phyloP scores from a whole-genome alignment of 164 flowering plant genomes.

The Berberis thunbergii region DNA sequence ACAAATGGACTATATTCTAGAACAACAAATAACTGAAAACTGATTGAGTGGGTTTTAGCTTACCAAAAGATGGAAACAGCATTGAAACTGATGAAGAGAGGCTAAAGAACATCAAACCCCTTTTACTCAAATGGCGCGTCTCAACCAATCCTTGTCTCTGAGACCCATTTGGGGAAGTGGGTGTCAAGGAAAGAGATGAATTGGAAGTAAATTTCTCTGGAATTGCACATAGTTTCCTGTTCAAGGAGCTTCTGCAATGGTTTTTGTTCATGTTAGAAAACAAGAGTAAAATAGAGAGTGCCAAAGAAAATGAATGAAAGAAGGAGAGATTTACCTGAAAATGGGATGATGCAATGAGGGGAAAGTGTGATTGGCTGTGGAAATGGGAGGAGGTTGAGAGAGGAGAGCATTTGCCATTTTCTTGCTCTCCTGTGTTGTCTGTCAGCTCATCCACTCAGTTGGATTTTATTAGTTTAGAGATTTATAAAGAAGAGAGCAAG shows the following conservation, averaged over 20 bases:
- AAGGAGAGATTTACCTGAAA: slow-evolving; percentile 7
- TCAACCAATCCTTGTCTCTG: background rate
- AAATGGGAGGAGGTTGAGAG: slow-evolving; percentile 24
- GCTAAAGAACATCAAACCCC: slow-evolving; percentile 53
- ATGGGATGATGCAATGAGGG: background rate
- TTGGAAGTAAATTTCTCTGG: slow-evolving; percentile 6
- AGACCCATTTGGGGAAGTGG: slow-evolving; percentile 20
- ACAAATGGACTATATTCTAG: too few species aligned
- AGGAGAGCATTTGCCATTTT: slow-evolving; percentile 25
- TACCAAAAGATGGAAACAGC: slow-evolving; percentile 37
- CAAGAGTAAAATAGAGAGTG: background rate
- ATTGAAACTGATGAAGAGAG: slow-evolving; percentile 39
- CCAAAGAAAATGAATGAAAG: background rate
- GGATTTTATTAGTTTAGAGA: background rate
- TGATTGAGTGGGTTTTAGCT: slow-evolving; percentile 3
- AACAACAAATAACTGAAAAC: background rate
- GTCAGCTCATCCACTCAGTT: slow-evolving; percentile 18
- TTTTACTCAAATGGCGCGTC: slow-evolving; percentile 15
- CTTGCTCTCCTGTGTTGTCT: background rate
- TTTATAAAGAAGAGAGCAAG: too few species aligned
- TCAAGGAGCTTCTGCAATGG: slow-evolving; percentile 6
- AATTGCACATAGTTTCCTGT: slow-evolving; percentile 13
- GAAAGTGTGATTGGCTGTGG: slow-evolving; percentile 3
- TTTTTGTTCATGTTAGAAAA: slow-evolving; percentile 14
- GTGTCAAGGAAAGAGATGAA: slow-evolving; percentile 18